Evolutionary conservation across 306 rosid genomes (phyloP).

Genomic region (Vigna angularis): DNA sequence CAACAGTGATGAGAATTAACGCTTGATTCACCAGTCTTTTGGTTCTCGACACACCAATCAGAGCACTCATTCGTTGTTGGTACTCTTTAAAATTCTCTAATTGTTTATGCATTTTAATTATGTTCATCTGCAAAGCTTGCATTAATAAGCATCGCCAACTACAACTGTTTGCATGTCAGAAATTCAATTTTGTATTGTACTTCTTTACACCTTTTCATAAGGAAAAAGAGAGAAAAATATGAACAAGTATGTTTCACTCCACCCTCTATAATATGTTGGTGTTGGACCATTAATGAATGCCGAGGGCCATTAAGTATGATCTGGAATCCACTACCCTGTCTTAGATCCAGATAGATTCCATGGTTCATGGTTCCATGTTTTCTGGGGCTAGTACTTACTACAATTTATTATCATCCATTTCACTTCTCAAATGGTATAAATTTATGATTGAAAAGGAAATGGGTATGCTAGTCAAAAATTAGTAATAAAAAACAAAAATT

Average conservation of each 20-base stretch:
- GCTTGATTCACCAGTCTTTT: slow-evolving; percentile 57
- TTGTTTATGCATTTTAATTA: slow-evolving; percentile 63
- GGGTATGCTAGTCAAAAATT: too few relatives aligned
- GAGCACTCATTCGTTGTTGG: slow-evolving; percentile 50
- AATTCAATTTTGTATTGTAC: too few relatives aligned
- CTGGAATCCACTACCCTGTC: not conserved
- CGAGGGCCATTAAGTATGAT: not conserved
- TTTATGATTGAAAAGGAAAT: not conserved
- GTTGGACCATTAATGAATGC: not conserved
- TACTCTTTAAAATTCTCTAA: slow-evolving; percentile 60
- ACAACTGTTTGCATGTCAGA: not conserved
- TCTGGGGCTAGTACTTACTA: not conserved
- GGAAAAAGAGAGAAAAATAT: not conserved
- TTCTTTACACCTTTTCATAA: not conserved
- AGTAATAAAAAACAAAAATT: too few relatives aligned
- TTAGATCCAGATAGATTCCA: not conserved
- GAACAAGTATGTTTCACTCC: not conserved
- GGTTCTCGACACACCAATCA: slow-evolving; percentile 46
- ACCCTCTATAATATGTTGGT: not conserved
- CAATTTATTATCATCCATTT: not conserved
- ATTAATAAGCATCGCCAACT: slow-evolving; percentile 3
- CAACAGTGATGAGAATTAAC: slow-evolving; percentile 58
- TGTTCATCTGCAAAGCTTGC: slow-evolving; percentile 52
- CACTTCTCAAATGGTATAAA: not conserved
- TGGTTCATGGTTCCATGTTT: not conserved